A percentile compares a stretch with the other conserved stretches of the same genome.
These are phyloP conservation scores for Cytospora leucostoma DNA, from an alignment of 2,329 filamentous ascomycete genomes.

Conservation along the genomic window DNA sequence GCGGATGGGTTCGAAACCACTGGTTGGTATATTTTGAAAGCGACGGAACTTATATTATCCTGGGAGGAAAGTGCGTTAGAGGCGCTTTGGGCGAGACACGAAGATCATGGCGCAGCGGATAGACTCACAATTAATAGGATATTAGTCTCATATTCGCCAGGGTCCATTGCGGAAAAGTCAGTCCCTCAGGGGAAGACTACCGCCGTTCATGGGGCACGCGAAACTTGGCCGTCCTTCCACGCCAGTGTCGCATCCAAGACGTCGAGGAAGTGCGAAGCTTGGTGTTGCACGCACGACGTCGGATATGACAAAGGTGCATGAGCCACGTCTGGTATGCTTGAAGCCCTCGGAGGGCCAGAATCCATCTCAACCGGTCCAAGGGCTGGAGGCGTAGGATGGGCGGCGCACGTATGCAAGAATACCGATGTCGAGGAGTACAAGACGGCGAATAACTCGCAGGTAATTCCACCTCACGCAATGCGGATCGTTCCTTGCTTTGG, in stretches of 20 bases:
- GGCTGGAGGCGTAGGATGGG: conserved; percentile 16
- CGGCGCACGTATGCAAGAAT: conserved; percentile 10
- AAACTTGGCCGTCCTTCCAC: conserved; percentile 20
- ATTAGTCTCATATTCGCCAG: conserved; percentile 65
- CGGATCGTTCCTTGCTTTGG: conserved; percentile 1
- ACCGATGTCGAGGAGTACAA: conserved; percentile 6
- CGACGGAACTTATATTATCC: conserved; percentile 59
- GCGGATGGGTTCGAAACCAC: conserved; percentile 45
- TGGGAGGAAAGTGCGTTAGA: conserved; percentile 35
- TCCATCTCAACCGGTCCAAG: conserved; percentile 19
- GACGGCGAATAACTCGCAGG: conserved; percentile 12
- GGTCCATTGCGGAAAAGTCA: conserved; percentile 56
- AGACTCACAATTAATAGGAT: conserved; percentile 57
- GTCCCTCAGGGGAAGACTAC: conserved; percentile 29
- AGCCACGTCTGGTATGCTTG: conserved; percentile 1
- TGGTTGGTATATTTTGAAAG: conserved; percentile 58
- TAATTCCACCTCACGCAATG: conserved; percentile 4
- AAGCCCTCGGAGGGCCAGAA: conserved; percentile 26
- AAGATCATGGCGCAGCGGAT: background rate
- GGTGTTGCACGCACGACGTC: conserved; percentile 5
- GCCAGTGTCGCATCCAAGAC: conserved; percentile 17
- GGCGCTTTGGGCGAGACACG: conserved; percentile 1
- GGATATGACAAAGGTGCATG: conserved; percentile 15
- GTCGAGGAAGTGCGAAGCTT: conserved; percentile 14
- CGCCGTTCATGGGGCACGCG: conserved; percentile 27